These are phyloP conservation scores for Endocladia muricata DNA, from an alignment of 31 red algal genomes.

Conservation along the genomic window DNA sequence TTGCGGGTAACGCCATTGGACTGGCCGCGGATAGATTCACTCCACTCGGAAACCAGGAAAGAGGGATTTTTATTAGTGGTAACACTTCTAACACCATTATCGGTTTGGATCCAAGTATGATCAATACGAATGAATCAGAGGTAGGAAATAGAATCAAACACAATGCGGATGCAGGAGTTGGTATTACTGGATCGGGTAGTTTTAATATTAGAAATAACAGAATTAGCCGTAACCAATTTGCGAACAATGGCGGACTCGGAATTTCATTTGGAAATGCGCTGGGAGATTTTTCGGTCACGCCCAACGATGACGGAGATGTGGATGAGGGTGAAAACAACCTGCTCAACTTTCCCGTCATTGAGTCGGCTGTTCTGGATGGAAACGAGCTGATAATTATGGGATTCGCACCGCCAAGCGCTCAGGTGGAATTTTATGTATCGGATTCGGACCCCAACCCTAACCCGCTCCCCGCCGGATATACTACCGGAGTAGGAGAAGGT, in stretches of 20 bases:
- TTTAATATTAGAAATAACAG: neutral
- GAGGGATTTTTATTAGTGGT: no score
- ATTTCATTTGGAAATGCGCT: neutral
- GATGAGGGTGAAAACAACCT: neutral
- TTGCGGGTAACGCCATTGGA: no score
- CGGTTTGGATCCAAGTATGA: no score
- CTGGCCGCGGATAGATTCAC: no score
- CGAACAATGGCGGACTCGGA: neutral
- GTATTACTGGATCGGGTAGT: conserved; percentile 8
- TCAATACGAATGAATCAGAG: no score
- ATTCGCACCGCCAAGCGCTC: neutral
- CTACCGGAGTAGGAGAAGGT: no score
- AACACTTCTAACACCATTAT: no score
- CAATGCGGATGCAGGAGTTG: conserved; percentile 4
- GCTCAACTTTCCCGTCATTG: neutral
- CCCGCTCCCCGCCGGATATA: neutral
- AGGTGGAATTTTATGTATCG: neutral
- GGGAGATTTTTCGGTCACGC: neutral
- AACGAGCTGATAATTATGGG: neutral
- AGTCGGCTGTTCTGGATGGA: neutral
- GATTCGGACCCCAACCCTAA: neutral
- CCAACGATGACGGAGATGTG: neutral
- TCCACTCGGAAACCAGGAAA: no score
- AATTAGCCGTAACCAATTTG: conserved; percentile 11
- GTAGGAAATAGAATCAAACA: no score